These are phyloP conservation scores for Stagonosporopsis chrysanthemi DNA, from an alignment of 2,329 filamentous ascomycete species.

Conservation along the genomic window DNA sequence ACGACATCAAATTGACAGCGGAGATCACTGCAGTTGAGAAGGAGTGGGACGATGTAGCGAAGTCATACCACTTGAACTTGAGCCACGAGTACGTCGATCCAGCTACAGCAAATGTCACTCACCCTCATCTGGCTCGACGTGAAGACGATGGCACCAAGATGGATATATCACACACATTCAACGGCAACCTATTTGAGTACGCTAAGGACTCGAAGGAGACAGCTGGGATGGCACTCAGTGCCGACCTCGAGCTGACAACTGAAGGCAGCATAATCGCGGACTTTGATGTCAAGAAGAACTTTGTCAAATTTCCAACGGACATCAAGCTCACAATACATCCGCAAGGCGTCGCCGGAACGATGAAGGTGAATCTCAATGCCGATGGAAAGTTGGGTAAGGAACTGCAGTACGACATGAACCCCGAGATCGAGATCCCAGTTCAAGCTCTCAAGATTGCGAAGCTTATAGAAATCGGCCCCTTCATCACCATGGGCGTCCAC, in stretches of 20 bases:
- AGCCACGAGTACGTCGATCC: constrained; percentile 29
- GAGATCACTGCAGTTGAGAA: constrained; percentile 28
- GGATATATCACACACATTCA: constrained; percentile 27
- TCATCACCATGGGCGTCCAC: constrained; percentile 32
- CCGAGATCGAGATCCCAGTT: constrained; percentile 34
- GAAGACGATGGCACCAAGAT: constrained; percentile 20
- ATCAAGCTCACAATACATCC: constrained; percentile 28
- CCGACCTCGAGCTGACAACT: constrained; percentile 28
- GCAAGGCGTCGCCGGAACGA: constrained; percentile 24
- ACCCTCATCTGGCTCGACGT: constrained; percentile 28
- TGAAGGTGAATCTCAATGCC: constrained; percentile 25
- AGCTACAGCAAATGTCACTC: constrained; percentile 26
- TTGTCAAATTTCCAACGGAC: constrained; percentile 20
- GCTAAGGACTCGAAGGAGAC: constrained; percentile 28
- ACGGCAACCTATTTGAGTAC: constrained; percentile 29
- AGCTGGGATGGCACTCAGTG: constrained; percentile 25
- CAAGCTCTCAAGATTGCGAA: constrained; percentile 28
- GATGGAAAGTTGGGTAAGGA: constrained; percentile 33
- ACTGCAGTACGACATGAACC: constrained; percentile 29
- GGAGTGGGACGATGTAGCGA: constrained; percentile 28
- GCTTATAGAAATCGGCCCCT: constrained; percentile 31
- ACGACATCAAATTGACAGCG: constrained; percentile 24
- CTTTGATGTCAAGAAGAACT: constrained; percentile 25
- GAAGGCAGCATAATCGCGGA: constrained; percentile 31
- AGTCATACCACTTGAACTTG: constrained; percentile 23